Conservation (phyloP, 2,329 filamentous ascomycete genomes). For the Colletotrichum truncatum region DNA sequence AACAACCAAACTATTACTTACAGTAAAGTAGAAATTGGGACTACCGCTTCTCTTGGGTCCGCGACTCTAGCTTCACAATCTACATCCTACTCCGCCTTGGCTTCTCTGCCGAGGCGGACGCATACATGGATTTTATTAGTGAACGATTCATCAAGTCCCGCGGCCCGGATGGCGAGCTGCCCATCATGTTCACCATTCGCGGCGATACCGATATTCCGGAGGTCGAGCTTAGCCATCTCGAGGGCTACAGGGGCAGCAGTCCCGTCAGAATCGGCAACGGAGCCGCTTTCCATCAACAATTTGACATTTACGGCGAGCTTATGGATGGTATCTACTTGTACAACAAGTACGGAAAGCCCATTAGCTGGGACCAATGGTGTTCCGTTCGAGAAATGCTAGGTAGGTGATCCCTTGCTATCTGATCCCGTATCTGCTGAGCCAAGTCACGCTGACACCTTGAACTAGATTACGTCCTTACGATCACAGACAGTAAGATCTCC, state of each 20-base stretch:
- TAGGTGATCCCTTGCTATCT: conserved; percentile 48
- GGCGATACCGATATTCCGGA: conserved; percentile 81
- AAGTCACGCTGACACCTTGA: neutral
- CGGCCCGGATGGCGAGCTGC: conserved; percentile 68
- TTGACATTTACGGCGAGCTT: conserved; percentile 83
- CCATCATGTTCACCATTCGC: conserved; percentile 84
- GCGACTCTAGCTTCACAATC: conserved; percentile 80
- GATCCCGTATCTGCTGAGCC: neutral
- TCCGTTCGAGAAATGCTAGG: conserved; percentile 73
- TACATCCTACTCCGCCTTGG: conserved; percentile 82
- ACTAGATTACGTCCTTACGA: conserved; percentile 74
- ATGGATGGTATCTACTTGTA: conserved; percentile 82
- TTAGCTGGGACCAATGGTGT: conserved; percentile 81
- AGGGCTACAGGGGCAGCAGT: conserved; percentile 75
- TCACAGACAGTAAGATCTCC: conserved; percentile 61
- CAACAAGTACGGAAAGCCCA: conserved; percentile 82
- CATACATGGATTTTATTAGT: conserved; percentile 82
- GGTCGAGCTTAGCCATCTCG: conserved; percentile 72
- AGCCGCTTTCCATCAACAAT: conserved; percentile 78
- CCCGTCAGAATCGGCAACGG: conserved; percentile 83
- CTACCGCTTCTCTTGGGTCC: conserved; percentile 81
- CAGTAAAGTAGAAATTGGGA: conserved; percentile 69
- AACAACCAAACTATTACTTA: too few species aligned
- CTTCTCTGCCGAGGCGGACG: conserved; percentile 78
- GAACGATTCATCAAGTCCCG: conserved; percentile 72